A percentile compares a stretch with the other conserved stretches of the same genome.
Evolutionary conservation across 495 filamentous ascomycete species (phyloP).

Genomic region (Podospora australis): DNA sequence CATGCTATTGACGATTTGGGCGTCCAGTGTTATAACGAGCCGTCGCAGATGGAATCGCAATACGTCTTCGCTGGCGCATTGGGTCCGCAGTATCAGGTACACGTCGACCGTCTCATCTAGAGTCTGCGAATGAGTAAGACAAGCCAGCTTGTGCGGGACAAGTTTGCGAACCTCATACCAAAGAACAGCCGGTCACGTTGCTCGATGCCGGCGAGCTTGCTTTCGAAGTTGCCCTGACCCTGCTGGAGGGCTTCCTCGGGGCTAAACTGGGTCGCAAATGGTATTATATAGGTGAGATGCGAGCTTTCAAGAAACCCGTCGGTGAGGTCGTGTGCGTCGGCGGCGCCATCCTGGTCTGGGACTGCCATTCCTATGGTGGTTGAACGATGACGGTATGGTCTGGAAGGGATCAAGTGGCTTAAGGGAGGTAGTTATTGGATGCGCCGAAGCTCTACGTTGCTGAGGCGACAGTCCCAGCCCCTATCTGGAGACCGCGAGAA

Average conservation of each 20-base stretch:
- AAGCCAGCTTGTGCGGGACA: constrained; percentile 34
- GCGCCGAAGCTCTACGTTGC: no score
- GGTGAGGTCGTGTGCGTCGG: constrained; percentile 3
- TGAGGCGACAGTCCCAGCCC: no score
- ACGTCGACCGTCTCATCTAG: constrained; percentile 73
- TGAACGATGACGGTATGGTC: no score
- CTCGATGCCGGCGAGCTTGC: constrained; percentile 42
- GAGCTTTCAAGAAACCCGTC: constrained; percentile 65
- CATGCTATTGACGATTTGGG: constrained; percentile 59
- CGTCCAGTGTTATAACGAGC: constrained; percentile 62
- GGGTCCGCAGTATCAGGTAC: constrained; percentile 65
- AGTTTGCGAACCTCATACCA: constrained; percentile 49
- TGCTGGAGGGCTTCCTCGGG: constrained; percentile 53
- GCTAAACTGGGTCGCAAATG: constrained; percentile 58
- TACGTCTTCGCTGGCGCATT: constrained; percentile 51
- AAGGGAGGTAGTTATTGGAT: no score
- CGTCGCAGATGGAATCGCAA: constrained; percentile 56
- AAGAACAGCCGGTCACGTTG: constrained; percentile 53
- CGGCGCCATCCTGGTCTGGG: constrained; percentile 7
- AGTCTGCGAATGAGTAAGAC: constrained; percentile 54
- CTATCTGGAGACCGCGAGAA: no score
- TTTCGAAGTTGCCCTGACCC: constrained; percentile 32
- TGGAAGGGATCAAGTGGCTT: no score
- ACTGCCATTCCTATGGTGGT: constrained; percentile 14
- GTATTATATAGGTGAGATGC: constrained; percentile 71